Conservation (phyloP, 2,329 filamentous ascomycete species). For the Dendryphion nanum region DNA sequence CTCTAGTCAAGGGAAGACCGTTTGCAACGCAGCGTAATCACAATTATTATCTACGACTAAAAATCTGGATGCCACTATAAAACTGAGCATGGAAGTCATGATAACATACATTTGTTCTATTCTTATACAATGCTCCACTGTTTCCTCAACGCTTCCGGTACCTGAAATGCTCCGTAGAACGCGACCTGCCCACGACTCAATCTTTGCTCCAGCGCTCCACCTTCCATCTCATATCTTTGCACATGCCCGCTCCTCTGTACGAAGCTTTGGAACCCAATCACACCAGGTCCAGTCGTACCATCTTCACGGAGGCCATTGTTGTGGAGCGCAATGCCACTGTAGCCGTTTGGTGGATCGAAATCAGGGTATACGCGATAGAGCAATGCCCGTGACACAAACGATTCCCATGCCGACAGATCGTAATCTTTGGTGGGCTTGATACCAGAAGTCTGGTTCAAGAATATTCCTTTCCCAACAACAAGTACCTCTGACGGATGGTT, state of each 20-base stretch:
- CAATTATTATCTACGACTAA: no score
- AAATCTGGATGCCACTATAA: no score
- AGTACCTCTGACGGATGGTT: conserved; percentile 10
- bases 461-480: conserved; percentile 19
- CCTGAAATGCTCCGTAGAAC: conserved; percentile 21
- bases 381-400: conserved; percentile 14
- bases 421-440: conserved; percentile 8
- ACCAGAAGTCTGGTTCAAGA: conserved; percentile 11
- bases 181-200: conserved; percentile 17
- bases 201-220: conserved; percentile 10
- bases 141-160: conserved; percentile 16
- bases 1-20: no score
- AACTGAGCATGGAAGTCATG: no score
- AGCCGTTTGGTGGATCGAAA: conserved; percentile 19
- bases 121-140: conserved; percentile 11
- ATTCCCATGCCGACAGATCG: conserved; percentile 13
- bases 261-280: conserved; percentile 21
- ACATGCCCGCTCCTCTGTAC: conserved; percentile 14
- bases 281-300: conserved; percentile 12
- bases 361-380: conserved; percentile 18
- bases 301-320: conserved; percentile 16
- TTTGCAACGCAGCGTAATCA: no score
- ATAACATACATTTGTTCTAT: no score
- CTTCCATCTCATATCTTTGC: conserved; percentile 20
- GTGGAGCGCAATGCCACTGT: conserved; percentile 21